Conservation (phyloP, 495 filamentous ascomycete genomes). For the Extremus antarcticus region DNA sequence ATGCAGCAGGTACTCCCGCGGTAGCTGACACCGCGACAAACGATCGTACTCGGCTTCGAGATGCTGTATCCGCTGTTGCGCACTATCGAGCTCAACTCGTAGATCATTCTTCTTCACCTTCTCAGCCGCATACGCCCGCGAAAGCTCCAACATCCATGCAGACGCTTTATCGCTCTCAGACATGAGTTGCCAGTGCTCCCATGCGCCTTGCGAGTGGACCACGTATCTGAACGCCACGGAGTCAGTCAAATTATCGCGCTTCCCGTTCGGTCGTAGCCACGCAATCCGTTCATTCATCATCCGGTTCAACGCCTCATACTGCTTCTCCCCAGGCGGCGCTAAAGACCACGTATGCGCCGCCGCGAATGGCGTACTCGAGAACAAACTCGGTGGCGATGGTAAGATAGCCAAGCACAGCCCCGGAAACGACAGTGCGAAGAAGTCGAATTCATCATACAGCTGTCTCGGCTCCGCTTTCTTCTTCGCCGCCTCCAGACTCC, state of each 20-base stretch:
- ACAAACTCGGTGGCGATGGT: conserved; percentile 64
- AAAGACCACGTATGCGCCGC: conserved; percentile 65
- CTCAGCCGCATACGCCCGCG: conserved; percentile 58
- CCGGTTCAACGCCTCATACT: conserved; percentile 56
- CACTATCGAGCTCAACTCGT: conserved; percentile 48
- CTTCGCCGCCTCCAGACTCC: conserved; percentile 72
- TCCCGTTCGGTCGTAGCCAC: conserved; percentile 39
- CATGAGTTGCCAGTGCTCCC: conserved; percentile 56
- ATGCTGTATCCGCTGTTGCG: conserved; percentile 61
- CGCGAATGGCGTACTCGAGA: conserved; percentile 55
- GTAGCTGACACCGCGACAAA: conserved; percentile 55
- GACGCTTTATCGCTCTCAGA: conserved; percentile 46
- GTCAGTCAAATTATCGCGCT: conserved; percentile 31
- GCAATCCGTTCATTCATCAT: conserved; percentile 43
- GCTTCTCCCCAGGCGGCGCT: conserved; percentile 53
- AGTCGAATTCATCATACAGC: conserved; percentile 63
- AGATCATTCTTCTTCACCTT: conserved; percentile 52
- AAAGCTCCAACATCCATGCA: conserved; percentile 68
- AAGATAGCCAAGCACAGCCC: conserved; percentile 71
- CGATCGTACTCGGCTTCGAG: conserved; percentile 60
- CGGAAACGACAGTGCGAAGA: conserved; percentile 68
- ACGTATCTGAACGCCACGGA: conserved; percentile 44
- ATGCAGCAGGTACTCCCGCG: conserved; percentile 57
- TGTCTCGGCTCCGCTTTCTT: conserved; percentile 26
- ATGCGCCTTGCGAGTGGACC: conserved; percentile 59